Conservation (phyloP, 2,329 filamentous ascomycete genomes). For the Endothia cerciana region DNA sequence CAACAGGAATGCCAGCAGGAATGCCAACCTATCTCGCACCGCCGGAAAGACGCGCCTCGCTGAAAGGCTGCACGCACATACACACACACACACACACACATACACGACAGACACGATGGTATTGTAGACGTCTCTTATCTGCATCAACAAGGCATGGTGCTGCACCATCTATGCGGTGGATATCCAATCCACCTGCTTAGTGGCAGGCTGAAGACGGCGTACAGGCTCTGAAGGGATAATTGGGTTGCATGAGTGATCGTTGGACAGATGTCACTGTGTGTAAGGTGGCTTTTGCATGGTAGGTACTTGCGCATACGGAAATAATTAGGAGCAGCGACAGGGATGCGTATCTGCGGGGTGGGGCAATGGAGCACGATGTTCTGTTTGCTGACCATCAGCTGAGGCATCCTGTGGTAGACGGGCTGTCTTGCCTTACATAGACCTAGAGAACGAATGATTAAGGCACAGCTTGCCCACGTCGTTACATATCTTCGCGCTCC, state of each 20-base stretch:
- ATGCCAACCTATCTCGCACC: not conserved
- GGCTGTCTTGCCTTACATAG: not conserved
- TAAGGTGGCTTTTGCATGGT: not conserved
- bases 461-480: not conserved
- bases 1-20: not conserved
- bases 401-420: not conserved
- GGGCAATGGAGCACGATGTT: not conserved
- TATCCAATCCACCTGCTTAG: not conserved
- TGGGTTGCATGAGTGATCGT: not conserved
- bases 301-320: not conserved
- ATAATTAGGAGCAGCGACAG: not conserved
- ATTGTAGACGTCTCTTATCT: not conserved
- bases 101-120: not conserved
- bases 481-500: not conserved
- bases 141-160: not conserved
- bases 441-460: not conserved
- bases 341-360: not conserved
- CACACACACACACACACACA: not conserved
- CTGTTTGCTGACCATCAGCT: not conserved
- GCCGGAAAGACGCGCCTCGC: no score
- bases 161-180: not conserved
- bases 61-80: not conserved
- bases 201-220: not conserved
- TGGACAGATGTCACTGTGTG: not conserved
- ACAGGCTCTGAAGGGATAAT: not conserved